These are phyloP conservation scores for Ophiocordyceps unilateralis DNA, from an alignment of 2,329 filamentous ascomycete genomes.

Conservation along the genomic window DNA sequence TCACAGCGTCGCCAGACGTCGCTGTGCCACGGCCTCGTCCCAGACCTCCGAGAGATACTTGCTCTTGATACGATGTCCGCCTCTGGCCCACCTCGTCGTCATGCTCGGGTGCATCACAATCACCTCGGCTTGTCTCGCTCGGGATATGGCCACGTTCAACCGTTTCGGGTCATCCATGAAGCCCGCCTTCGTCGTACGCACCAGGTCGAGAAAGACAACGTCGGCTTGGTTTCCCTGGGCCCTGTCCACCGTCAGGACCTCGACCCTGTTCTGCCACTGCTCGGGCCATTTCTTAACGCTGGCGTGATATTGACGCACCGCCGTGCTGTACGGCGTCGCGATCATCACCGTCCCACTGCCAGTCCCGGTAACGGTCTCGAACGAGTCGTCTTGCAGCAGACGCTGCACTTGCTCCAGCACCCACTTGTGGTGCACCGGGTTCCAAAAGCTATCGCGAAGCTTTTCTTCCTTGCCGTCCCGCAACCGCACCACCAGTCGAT, in stretches of 20 bases:
- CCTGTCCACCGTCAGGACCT: slow-evolving; percentile 26
- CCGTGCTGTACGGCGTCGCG: slow-evolving; percentile 24
- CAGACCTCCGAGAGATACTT: slow-evolving; percentile 13
- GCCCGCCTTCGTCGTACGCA: slow-evolving; percentile 17
- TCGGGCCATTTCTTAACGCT: slow-evolving; percentile 11
- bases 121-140: slow-evolving; percentile 26
- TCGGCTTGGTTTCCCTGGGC: slow-evolving; percentile 30
- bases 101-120: slow-evolving; percentile 25
- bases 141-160: slow-evolving; percentile 27
- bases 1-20: neutral
- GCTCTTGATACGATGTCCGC: slow-evolving; percentile 5
- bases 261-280: slow-evolving; percentile 14
- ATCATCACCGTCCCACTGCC: slow-evolving; percentile 21
- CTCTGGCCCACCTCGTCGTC: slow-evolving; percentile 6
- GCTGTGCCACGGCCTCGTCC: slow-evolving; percentile 11
- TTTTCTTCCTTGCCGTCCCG: slow-evolving; percentile 10
- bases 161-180: slow-evolving; percentile 27
- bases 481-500: slow-evolving; percentile 19
- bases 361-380: slow-evolving; percentile 14
- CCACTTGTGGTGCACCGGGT: slow-evolving; percentile 20
- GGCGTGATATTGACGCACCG: slow-evolving; percentile 17
- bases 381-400: slow-evolving; percentile 14
- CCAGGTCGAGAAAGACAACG: slow-evolving; percentile 28
- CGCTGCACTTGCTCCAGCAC: slow-evolving; percentile 14
- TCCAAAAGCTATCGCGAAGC: slow-evolving; percentile 20